Conservation (phyloP, 345 rosid genomes). For the Eucalyptus fibrosa region DNA sequence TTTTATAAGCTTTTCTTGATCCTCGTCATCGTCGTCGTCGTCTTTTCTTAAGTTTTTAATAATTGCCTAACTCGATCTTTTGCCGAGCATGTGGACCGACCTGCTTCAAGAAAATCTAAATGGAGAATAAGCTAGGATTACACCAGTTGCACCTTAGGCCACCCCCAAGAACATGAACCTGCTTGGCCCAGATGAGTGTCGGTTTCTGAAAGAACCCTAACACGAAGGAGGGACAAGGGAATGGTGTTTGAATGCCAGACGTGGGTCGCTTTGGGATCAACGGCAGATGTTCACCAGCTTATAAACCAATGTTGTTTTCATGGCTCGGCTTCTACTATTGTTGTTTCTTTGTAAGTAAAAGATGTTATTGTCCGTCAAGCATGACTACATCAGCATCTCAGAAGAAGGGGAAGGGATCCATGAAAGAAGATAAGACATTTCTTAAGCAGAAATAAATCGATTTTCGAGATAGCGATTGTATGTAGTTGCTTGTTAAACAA, state of each 20-base stretch:
- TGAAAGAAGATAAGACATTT: neutral
- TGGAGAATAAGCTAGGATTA: neutral
- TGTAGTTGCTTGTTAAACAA: neutral
- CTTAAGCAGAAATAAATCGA: neutral
- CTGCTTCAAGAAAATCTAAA: neutral
- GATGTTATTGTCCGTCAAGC: too few species aligned
- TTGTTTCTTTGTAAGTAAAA: neutral
- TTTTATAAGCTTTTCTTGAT: neutral
- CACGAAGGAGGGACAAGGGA: neutral
- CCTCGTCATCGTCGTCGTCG: neutral
- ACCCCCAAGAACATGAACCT: neutral
- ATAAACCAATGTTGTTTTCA: neutral
- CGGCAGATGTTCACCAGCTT: neutral
- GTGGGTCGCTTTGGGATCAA: neutral
- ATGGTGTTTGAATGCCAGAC: neutral
- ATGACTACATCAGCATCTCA: too few species aligned
- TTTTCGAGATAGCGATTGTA: neutral
- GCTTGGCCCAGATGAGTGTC: neutral
- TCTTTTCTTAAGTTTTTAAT: neutral
- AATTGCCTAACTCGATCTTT: neutral
- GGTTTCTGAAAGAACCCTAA: neutral
- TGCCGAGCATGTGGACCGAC: neutral
- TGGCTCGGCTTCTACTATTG: neutral
- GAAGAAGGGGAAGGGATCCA: neutral
- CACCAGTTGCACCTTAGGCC: neutral